phyloP scores from a whole-genome alignment of 2,329 filamentous ascomycete genomes.

The Nigrospora oryzae region DNA sequence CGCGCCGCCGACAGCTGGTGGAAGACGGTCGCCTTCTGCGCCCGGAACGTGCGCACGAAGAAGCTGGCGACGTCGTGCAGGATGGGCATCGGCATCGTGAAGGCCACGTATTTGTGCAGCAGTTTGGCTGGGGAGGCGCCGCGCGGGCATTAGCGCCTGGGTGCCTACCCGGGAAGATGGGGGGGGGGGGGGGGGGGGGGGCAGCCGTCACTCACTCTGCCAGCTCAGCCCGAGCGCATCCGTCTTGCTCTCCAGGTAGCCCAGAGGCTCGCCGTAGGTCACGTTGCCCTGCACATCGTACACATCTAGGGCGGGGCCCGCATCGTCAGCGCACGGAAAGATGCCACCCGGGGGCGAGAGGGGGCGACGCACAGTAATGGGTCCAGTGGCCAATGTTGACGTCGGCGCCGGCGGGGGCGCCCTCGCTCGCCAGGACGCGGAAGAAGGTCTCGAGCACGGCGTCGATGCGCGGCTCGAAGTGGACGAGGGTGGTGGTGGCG shows the following conservation, averaged over 20 bases:
- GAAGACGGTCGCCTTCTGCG: background rate
- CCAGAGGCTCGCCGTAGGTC: background rate
- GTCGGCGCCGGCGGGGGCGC: background rate
- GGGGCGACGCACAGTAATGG: background rate
- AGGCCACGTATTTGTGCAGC: background rate
- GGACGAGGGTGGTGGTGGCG: background rate
- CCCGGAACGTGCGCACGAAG: background rate
- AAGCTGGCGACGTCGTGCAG: slow-evolving; percentile 1
- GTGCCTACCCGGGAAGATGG: background rate
- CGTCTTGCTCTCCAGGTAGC: background rate
- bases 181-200: no score
- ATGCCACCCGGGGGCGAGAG: background rate
- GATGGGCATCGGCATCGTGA: slow-evolving; percentile 2
- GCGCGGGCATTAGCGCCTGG: background rate
- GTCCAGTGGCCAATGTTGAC: background rate
- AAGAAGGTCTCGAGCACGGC: background rate
- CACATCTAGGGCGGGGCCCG: background rate
- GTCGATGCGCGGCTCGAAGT: slow-evolving; percentile 3
- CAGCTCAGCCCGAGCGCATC: background rate
- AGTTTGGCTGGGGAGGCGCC: no score
- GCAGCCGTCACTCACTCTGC: background rate
- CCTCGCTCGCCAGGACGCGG: background rate
- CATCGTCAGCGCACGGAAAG: background rate
- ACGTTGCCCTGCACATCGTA: background rate
- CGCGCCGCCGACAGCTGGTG: background rate